Evolutionary conservation across 2,329 filamentous ascomycete species (phyloP), one percentile per base, ranked within the genome.

Genomic region (Talaromyces amestolkiae): DNA sequence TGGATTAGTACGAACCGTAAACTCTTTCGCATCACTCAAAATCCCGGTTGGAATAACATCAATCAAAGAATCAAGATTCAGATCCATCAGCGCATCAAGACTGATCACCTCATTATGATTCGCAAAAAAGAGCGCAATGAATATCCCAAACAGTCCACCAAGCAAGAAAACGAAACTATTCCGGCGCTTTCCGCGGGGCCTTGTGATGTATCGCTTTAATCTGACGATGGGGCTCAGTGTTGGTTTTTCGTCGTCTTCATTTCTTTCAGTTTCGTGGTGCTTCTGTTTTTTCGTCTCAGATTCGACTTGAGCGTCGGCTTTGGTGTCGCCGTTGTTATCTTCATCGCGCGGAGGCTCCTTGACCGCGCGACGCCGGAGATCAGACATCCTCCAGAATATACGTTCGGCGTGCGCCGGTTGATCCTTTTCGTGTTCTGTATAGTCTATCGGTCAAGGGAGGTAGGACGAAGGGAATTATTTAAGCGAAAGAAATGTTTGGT

Each of bases 91-190:
- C 58, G 91, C 83, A 65, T 94, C 91, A 68, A 97, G 83, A 68
- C 92, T 92, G 68, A 97, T 93, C 68, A 98, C 85, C 74, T 97
- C 93, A 78, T 93, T 95, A 76, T 86, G 91, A 70, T 90, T 90
- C 35, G 93, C 94, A 71, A 99, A 95, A 78, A 97, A 93, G 35
- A 93, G 89, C 1, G 95, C 95, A 2, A 89, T 84, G n/a, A 96
- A 81, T 64, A 99, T 85, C 13, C 95, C 95, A 72, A 95, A 94
- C n/a, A 99, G 73, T 47, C 93, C 92, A 37, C 95, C 95, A 22
- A 99, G 83, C 10, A 89, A 81, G 78, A 99, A 98, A 33, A 97
- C 91, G 73, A 96, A 87, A 2, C 89, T 89, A 77, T 87, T 91
- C 68, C 89, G 87, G 70, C 91, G 87, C 79, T 94, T 96, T 68